Conservation (phyloP, 306 rosid species). For the Prinsepia uniflora region DNA sequence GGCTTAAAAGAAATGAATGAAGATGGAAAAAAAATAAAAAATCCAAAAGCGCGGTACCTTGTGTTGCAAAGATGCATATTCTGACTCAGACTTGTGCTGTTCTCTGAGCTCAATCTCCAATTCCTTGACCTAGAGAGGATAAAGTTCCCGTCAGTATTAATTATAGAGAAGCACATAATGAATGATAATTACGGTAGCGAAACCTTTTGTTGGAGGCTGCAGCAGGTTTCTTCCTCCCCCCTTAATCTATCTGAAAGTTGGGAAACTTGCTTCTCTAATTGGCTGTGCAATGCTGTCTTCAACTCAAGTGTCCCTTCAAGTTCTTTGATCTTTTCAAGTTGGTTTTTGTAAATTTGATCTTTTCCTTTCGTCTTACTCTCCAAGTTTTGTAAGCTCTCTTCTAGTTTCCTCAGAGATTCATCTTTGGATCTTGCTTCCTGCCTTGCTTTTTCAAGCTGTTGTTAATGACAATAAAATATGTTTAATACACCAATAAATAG, state of each 20-base stretch:
- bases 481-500: too few relatives aligned
- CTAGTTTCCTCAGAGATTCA: slow-evolving; percentile 56
- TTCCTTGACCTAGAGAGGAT: slow-evolving; percentile 59
- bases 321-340: slow-evolving; percentile 48
- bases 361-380: slow-evolving; percentile 20
- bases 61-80: slow-evolving; percentile 51
- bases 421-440: slow-evolving; percentile 22
- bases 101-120: slow-evolving; percentile 64
- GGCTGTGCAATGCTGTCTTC: slow-evolving; percentile 52
- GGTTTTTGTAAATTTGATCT: slow-evolving; percentile 11
- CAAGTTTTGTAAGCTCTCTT: slow-evolving; percentile 39
- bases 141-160: slow-evolving; percentile 16
- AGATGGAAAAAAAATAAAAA: background rate
- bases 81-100: slow-evolving; percentile 54
- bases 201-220: slow-evolving; percentile 18
- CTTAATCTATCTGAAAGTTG: slow-evolving; percentile 12
- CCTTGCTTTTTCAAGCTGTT: slow-evolving; percentile 31
- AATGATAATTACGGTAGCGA: slow-evolving; percentile 9
- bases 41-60: slow-evolving; percentile 41
- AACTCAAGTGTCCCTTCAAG: slow-evolving; percentile 76
- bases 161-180: background rate
- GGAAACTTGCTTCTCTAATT: slow-evolving; percentile 43
- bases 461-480: slow-evolving; percentile 7
- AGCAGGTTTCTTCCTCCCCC: slow-evolving; percentile 11
- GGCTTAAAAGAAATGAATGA: background rate